phyloP scores from a whole-genome alignment of 345 rosid genomes.

The Arabidopsis arenosa region DNA sequence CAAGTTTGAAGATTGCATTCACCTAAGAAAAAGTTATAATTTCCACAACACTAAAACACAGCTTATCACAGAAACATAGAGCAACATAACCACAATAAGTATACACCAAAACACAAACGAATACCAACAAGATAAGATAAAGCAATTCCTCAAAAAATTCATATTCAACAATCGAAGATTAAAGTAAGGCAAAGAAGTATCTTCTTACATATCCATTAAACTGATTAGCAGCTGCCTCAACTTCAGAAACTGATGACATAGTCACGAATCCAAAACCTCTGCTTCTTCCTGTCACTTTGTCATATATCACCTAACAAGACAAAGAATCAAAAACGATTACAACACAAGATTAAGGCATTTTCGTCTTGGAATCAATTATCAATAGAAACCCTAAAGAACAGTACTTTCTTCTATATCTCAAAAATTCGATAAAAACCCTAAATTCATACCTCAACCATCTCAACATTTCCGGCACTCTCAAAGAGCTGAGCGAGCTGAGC shows the following conservation, averaged over 20 bases:
- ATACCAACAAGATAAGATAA: neutral
- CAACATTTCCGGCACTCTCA: slow-evolving; percentile 79
- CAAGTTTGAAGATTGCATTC: slow-evolving; percentile 23
- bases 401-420: neutral
- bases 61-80: neutral
- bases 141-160: neutral
- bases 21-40: neutral
- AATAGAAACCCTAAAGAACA: slow-evolving; percentile 1
- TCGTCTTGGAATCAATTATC: neutral
- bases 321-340: neutral
- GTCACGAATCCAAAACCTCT: slow-evolving; percentile 98
- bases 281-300: slow-evolving; percentile 92
- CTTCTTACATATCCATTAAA: slow-evolving; percentile 89
- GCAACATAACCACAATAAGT: neutral
- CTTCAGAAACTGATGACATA: slow-evolving; percentile 79
- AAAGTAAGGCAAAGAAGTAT: slow-evolving; percentile 13
- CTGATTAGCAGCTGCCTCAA: slow-evolving; percentile 75
- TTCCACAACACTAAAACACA: neutral
- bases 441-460: slow-evolving; percentile 88
- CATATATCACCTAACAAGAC: slow-evolving; percentile 82
- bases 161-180: neutral
- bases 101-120: neutral
- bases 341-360: neutral
- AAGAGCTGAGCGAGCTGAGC: slow-evolving; percentile 89
- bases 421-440: neutral